Conservation (phyloP, 805 yeast genomes). For the Scheffersomyces stipitis region DNA sequence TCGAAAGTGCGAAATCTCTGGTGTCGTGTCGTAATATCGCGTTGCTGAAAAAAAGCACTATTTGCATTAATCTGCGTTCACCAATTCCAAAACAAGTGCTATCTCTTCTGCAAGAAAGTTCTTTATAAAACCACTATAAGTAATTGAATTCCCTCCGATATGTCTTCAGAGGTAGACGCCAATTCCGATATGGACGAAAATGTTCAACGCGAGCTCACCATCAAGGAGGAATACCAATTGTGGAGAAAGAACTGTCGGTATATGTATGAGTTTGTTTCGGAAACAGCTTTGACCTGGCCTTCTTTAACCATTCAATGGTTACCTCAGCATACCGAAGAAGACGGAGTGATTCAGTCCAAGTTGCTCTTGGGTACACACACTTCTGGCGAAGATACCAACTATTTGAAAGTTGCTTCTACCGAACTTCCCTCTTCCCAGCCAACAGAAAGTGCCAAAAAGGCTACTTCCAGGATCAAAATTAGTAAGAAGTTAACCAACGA, state of each 20-base stretch:
- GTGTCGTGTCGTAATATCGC: too few species aligned
- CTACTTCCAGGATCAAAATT: constrained; percentile 58
- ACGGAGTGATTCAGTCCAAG: constrained; percentile 44
- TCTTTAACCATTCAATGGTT: constrained; percentile 78
- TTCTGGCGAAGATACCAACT: constrained; percentile 65
- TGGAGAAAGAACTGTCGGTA: constrained; percentile 81
- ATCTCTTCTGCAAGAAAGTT: too few species aligned
- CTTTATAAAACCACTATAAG: too few species aligned
- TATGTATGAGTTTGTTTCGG: constrained; percentile 82
- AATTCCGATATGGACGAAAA: constrained; percentile 5
- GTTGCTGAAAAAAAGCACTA: too few species aligned
- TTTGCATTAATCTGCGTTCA: too few species aligned
- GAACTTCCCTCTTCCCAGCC: constrained; percentile 46
- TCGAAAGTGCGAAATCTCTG: too few species aligned
- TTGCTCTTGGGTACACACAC: constrained; percentile 73
- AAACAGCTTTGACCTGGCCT: constrained; percentile 81
- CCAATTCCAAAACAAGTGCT: too few species aligned
- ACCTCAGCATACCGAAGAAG: constrained; percentile 38
- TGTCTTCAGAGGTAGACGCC: too few species aligned
- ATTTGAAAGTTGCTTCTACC: constrained; percentile 63
- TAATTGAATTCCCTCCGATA: too few species aligned
- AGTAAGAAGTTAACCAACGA: constrained; percentile 59
- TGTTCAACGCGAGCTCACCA: constrained; percentile 39
- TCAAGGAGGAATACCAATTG: constrained; percentile 67
- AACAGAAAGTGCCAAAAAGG: constrained; percentile 21